Evolutionary conservation across 108 stramenopile genomes (phyloP).

Genomic region (Nitzschia putrida): DNA sequence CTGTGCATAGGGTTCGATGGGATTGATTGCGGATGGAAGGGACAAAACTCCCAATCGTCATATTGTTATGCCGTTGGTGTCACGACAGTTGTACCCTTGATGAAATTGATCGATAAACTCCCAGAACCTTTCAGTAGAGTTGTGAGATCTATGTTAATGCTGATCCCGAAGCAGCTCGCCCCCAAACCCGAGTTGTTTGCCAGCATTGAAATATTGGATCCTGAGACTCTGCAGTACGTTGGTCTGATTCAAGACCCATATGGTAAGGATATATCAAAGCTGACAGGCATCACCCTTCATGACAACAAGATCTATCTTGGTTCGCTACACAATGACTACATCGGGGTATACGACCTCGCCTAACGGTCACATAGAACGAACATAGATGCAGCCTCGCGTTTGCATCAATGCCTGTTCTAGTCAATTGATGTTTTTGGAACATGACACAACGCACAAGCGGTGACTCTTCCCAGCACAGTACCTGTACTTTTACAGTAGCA

Average conservation of each 20-base stretch:
- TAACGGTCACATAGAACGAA: conserved; percentile 10
- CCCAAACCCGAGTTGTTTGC: conserved; percentile 42
- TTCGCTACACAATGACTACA: conserved; percentile 61
- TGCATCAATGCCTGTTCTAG: too few relatives aligned
- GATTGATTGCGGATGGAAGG: conserved; percentile 52
- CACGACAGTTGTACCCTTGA: conserved; percentile 9
- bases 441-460: too few relatives aligned
- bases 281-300: conserved; percentile 66
- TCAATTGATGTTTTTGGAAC: too few relatives aligned
- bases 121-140: conserved; percentile 26
- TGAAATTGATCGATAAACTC: conserved; percentile 32
- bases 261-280: conserved; percentile 48
- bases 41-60: conserved; percentile 30
- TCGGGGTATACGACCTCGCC: conserved; percentile 56
- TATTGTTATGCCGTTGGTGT: conserved; percentile 38
- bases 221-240: conserved; percentile 30
- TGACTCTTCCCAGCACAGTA: too few relatives aligned
- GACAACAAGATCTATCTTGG: conserved; percentile 67
- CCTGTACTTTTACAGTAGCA: too few relatives aligned
- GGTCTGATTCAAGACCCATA: conserved; percentile 60
- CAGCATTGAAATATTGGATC: conserved; percentile 52
- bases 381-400: background rate
- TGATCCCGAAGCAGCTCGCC: conserved; percentile 40
- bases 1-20: conserved; percentile 48
- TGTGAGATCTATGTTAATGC: conserved; percentile 53